These are phyloP conservation scores for Xylariaceae sp. DNA, from an alignment of 2,329 filamentous ascomycete species.

Conservation along the genomic window DNA sequence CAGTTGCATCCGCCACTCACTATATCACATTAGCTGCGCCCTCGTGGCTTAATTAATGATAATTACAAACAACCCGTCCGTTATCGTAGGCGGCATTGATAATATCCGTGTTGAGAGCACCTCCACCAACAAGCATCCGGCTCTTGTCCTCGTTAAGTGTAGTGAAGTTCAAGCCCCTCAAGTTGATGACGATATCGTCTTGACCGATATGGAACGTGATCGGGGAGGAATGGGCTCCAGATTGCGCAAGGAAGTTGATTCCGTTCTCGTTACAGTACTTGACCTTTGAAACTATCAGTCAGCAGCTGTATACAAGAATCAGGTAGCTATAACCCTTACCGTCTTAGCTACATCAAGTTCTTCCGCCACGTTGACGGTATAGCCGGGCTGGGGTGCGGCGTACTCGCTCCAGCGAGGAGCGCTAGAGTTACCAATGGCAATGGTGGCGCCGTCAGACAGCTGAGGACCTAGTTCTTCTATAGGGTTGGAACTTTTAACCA, in stretches of 20 bases:
- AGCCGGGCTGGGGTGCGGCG: background rate
- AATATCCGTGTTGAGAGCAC: background rate
- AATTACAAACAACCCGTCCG: background rate
- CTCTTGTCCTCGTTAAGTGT: background rate
- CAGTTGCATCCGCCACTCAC: conserved; percentile 2
- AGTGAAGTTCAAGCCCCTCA: background rate
- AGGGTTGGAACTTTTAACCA: background rate
- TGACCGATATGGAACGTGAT: background rate
- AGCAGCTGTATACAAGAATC: background rate
- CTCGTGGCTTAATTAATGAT: background rate
- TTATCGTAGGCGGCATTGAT: conserved; percentile 2
- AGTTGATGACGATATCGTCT: conserved; percentile 1
- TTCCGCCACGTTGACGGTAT: background rate
- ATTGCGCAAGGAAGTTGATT: conserved; percentile 3
- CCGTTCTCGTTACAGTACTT: conserved; percentile 1
- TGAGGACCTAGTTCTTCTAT: background rate
- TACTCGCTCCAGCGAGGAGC: conserved; percentile 2
- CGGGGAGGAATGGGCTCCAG: background rate
- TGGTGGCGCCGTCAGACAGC: background rate
- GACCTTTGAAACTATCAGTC: background rate
- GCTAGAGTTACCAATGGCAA: background rate
- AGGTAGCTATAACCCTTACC: background rate
- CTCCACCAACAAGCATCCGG: background rate
- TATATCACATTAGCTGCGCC: background rate
- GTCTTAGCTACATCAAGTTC: background rate